A percentile compares a stretch with the other conserved stretches of the same genome.
These are phyloP conservation scores for Lentinula aciculospora DNA, from an alignment of 768 basidiomycete genomes.

Conservation along the genomic window DNA sequence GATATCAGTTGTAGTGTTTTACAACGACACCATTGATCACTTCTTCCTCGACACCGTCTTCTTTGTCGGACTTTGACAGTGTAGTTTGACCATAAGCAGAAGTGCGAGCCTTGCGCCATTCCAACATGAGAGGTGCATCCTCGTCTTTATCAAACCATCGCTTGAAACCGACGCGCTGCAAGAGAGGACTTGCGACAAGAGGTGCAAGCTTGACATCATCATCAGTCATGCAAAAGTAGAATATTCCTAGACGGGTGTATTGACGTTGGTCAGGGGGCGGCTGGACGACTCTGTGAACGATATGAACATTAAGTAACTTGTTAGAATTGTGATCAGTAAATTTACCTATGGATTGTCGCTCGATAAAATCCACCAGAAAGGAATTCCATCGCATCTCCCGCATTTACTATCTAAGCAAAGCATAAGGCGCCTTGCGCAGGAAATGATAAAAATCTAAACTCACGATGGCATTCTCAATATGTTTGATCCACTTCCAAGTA, in stretches of 20 bases:
- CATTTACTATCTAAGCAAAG: slow-evolving; percentile 31
- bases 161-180: slow-evolving; percentile 28
- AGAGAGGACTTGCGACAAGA: slow-evolving; percentile 33
- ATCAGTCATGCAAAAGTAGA: slow-evolving; percentile 39
- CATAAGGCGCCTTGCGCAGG: background rate
- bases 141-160: slow-evolving; percentile 24
- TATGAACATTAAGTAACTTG: background rate
- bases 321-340: background rate
- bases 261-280: slow-evolving; percentile 41
- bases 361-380: slow-evolving; percentile 9
- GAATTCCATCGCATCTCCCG: slow-evolving; percentile 40
- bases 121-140: slow-evolving; percentile 34
- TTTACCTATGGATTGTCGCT: slow-evolving; percentile 7
- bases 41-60: slow-evolving; percentile 32
- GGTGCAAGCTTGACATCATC: slow-evolving; percentile 39
- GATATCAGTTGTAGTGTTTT: slow-evolving; percentile 41
- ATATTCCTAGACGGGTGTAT: slow-evolving; percentile 37
- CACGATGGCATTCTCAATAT: slow-evolving; percentile 39
- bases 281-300: slow-evolving; percentile 29
- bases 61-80: background rate
- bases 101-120: slow-evolving; percentile 35
- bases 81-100: slow-evolving; percentile 30
- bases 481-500: slow-evolving; percentile 39
- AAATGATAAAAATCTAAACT: background rate
- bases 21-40: slow-evolving; percentile 38